Base-by-base conservation (phyloP, 1,284 basidiomycete genomes). In the Ganoderma meredithae region DNA sequence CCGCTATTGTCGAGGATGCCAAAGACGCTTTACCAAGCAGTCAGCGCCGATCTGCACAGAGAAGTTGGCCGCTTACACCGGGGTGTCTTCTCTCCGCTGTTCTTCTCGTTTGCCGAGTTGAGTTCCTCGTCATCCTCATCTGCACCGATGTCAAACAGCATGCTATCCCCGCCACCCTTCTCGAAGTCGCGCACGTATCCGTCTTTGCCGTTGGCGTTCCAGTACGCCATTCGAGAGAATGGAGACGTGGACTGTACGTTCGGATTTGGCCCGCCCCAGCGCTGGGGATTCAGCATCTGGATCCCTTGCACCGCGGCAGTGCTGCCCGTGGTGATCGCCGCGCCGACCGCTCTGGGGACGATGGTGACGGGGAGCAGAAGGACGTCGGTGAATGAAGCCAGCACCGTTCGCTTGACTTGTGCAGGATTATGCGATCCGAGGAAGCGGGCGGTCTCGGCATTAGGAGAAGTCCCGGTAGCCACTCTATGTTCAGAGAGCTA, bases 341-440 rank as follows among this genome's bases (percentile, higher is more conserved):
- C 90, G 27, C 92, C 90, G 9, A 95, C 93, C 10, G 89, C 93
- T 10, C 95, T 89, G 0, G 97, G 97, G 0, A 99, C 96, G 73
- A 99, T 98, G 1, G 96, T 98, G 22, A 99, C 97, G 0, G 97
- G 97, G 0, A 98, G 84, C 0, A 99, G 83, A 0, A 99, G 88
- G 0, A 96, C 90, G 69, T 95, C 92, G 12, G 94, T 94, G 81
- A 99, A 99, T 0, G 95, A 95, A 0, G 95, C 92, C 1, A 99
- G 85, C 13, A 99, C 94, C 71, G 93, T 98, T 25, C 95, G 90
- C 78, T 99, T 99, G 67, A 97, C 90, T 70, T 92, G 90, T 0
- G 96, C 95, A 0, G 97, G 96, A 75, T 98, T 98, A 61, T 92
- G 88, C 0, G 96, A 93, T 5, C 87, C 84, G 3, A 98, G 84